phyloP scores from a whole-genome alignment of 192 early-diverging fungal genomes.

The Coemansia pectinata region DNA sequence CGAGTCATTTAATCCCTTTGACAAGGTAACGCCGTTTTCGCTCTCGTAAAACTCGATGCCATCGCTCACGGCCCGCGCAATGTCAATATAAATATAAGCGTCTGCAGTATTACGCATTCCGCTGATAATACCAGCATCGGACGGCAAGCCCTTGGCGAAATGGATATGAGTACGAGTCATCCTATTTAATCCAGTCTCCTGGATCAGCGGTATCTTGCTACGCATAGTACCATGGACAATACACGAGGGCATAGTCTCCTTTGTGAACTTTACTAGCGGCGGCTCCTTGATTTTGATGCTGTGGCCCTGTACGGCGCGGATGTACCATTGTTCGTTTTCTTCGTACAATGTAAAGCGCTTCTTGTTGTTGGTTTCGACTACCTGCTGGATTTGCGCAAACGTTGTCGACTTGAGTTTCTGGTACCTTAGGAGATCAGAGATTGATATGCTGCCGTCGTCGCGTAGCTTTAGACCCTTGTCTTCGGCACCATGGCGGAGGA shows the following conservation, averaged over 20 bases:
- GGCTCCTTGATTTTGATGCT: conserved; percentile 52
- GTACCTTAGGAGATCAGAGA: conserved; percentile 65
- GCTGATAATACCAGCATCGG: conserved; percentile 70
- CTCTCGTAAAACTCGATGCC: conserved; percentile 77
- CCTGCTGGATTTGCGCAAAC: conserved; percentile 62
- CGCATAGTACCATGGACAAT: conserved; percentile 41
- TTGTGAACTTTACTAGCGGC: conserved; percentile 34
- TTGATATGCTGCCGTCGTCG: conserved; percentile 71
- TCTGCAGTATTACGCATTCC: conserved; percentile 71
- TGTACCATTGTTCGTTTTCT: conserved; percentile 53
- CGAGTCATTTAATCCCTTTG: conserved; percentile 59
- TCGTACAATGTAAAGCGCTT: conserved; percentile 71
- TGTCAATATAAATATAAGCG: conserved; percentile 82
- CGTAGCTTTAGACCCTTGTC: conserved; percentile 74
- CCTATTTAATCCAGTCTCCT: conserved; percentile 61
- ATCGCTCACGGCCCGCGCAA: conserved; percentile 64
- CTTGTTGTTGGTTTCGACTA: conserved; percentile 81
- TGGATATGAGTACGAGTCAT: conserved; percentile 94
- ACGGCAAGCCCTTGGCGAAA: conserved; percentile 71
- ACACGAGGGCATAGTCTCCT: conserved; percentile 21
- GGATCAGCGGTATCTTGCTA: conserved; percentile 36
- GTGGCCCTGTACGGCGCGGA: conserved; percentile 91
- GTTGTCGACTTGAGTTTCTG: conserved; percentile 61
- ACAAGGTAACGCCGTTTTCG: conserved; percentile 81
- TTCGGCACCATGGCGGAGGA: conserved; percentile 82